These are phyloP conservation scores for Raffaelea arxii DNA, from an alignment of 2,329 filamentous ascomycete species.

Conservation along the genomic window DNA sequence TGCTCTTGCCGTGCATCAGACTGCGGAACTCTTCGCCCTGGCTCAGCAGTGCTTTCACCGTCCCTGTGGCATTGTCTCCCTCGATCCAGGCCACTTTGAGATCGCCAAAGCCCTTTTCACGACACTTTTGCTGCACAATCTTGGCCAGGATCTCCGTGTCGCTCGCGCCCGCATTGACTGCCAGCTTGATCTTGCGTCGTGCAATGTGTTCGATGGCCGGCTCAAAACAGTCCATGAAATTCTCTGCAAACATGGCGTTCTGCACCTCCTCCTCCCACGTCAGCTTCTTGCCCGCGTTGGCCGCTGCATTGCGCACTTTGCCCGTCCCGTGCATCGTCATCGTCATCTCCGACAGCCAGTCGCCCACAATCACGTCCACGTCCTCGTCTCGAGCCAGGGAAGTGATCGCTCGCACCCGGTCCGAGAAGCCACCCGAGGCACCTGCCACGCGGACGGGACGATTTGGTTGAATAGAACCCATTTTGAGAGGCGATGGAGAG, in stretches of 20 bases:
- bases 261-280: constrained; percentile 13
- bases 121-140: constrained; percentile 11
- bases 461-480: constrained; percentile 13
- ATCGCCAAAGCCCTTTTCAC: constrained; percentile 11
- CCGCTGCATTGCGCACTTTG: constrained; percentile 15
- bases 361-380: constrained; percentile 21
- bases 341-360: constrained; percentile 23
- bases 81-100: constrained; percentile 23
- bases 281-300: constrained; percentile 9
- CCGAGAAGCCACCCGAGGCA: constrained; percentile 32
- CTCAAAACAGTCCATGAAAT: constrained; percentile 22
- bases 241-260: constrained; percentile 17
- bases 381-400: constrained; percentile 28
- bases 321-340: constrained; percentile 22
- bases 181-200: constrained; percentile 18
- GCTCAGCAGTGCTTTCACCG: constrained; percentile 9
- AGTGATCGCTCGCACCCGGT: constrained; percentile 29
- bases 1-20: constrained; percentile 10
- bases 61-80: constrained; percentile 20
- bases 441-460: constrained; percentile 30
- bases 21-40: constrained; percentile 10
- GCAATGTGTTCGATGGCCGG: constrained; percentile 19
- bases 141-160: constrained; percentile 17
- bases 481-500: no score
- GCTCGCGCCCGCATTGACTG: constrained; percentile 23